phyloP scores from a whole-genome alignment of 2,329 filamentous ascomycete genomes.

The Alternaria infectoria region DNA sequence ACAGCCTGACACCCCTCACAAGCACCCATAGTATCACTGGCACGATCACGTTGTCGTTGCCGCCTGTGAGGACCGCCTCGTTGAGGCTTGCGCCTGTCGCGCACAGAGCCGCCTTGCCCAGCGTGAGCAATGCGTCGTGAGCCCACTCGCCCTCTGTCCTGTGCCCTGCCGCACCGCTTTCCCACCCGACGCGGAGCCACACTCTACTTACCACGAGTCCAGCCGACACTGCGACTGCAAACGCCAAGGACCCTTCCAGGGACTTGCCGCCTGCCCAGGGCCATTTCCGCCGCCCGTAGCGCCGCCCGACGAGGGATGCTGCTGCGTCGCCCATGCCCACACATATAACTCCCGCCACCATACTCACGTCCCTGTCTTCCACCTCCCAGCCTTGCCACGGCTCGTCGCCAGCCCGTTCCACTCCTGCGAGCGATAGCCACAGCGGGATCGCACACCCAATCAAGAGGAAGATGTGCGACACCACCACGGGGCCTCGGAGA shows the following conservation, averaged over 20 bases:
- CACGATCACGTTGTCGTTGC: slow-evolving; percentile 98
- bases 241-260: slow-evolving; percentile 83
- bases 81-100: slow-evolving; percentile 82
- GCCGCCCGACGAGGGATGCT: slow-evolving; percentile 84
- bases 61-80: slow-evolving; percentile 92
- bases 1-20: slow-evolving; percentile 73
- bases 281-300: slow-evolving; percentile 90
- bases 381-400: slow-evolving; percentile 78
- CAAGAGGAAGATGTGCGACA: slow-evolving; percentile 93
- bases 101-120: slow-evolving; percentile 71
- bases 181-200: slow-evolving; percentile 82
- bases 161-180: slow-evolving; percentile 23
- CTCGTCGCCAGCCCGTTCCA: slow-evolving; percentile 62
- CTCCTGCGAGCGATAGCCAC: slow-evolving; percentile 81
- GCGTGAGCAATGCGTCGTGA: slow-evolving; percentile 36
- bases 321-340: slow-evolving; percentile 96
- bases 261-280: slow-evolving; percentile 97
- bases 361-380: slow-evolving; percentile 73
- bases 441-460: slow-evolving; percentile 94
- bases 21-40: slow-evolving; percentile 92
- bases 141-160: slow-evolving; percentile 52
- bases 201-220: slow-evolving; percentile 73
- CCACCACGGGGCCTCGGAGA: slow-evolving; percentile 89
- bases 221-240: slow-evolving; percentile 76
- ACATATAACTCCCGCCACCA: slow-evolving; percentile 91